Evolutionary conservation across 23 red algal genomes (phyloP), one percentile per base, ranked within the genome.

Genomic region (Rhodosorus marinus): DNA sequence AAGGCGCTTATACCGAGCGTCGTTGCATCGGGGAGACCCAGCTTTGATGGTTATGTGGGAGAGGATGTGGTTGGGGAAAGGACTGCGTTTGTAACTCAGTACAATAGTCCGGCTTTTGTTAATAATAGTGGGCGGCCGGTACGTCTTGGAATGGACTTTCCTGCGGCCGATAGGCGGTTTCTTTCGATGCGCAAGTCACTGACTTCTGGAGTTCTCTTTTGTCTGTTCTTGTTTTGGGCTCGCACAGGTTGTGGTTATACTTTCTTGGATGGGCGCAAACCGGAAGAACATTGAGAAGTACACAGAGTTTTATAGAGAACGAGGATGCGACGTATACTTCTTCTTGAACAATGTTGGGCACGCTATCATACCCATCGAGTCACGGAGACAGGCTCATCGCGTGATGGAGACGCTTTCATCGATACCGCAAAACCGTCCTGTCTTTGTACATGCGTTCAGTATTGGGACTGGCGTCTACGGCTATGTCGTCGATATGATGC

Each of bases 401-500:
- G 67, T 95, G 55, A 51, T 55, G 26, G 38, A 57, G 11, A 42
- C 85, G 19, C 66, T 95, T 29, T 73, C 72, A 42, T 43, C 36
- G 19, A 67, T 73, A 43, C 77, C 71, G 6, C 71, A 80, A 31
- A 67, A 73, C 6, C 49, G 74, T 20, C 76, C 76, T 14, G 78
- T 95, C n/a, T 68, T 95, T 29, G 75, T 95, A 20, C 88, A 95
- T 52, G 77, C 88, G 0, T 85, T 95, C 36, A 72, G 62, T 9
- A 95, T 95, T 59, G 88, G 88, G 55, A 95, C 88, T 2, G 88
- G 88, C 34, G 81, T 95, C 38, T 95, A 85, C 52, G 88, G 88
- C 14, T 58, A 75, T 6, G 47, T 83, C 61, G 56, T 95, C 55
- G 73, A 92, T 21, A 29, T 45, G 52, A 57, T 92, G 11, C 48